phyloP scores from a whole-genome alignment of 768 basidiomycete genomes.

The Calocera cornea region DNA sequence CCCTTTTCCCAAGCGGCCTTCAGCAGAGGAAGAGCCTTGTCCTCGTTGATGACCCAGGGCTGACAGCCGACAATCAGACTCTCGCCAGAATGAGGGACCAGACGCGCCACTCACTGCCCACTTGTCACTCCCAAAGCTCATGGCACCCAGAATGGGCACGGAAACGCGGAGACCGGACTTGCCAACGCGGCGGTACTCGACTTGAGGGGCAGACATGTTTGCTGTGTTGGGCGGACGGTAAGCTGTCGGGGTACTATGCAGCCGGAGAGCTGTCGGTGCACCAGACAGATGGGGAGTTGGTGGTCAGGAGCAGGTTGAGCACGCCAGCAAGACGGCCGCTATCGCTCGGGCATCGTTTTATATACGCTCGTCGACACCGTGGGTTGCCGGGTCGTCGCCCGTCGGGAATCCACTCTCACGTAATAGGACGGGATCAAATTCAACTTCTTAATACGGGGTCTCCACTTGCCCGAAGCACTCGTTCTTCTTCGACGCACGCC shows the following conservation, averaged over 20 bases:
- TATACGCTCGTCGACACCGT: background rate
- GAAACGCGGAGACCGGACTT: conserved; percentile 26
- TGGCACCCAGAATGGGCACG: conserved; percentile 23
- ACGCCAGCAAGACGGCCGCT: background rate
- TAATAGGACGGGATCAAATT: background rate
- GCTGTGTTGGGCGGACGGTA: background rate
- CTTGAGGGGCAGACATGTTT: conserved; percentile 3
- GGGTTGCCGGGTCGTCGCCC: background rate
- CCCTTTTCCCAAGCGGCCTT: conserved; percentile 32
- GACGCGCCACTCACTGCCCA: background rate
- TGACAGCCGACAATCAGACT: conserved; percentile 9
- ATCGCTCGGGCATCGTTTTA: background rate
- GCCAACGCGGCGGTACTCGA: conserved; percentile 15
- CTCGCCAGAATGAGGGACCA: background rate
- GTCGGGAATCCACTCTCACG: background rate
- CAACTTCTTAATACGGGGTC: background rate
- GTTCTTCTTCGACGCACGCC: background rate
- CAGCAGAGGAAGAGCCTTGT: conserved; percentile 24
- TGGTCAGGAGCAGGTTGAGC: background rate
- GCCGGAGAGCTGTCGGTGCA: no score
- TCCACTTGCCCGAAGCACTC: background rate
- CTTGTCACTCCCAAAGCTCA: conserved; percentile 3
- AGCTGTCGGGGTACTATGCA: no score
- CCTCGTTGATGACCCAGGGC: conserved; percentile 14
- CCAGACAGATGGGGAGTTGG: no score